phyloP scores from a whole-genome alignment of 345 rosid genomes.

The Rhizophora mangle region DNA sequence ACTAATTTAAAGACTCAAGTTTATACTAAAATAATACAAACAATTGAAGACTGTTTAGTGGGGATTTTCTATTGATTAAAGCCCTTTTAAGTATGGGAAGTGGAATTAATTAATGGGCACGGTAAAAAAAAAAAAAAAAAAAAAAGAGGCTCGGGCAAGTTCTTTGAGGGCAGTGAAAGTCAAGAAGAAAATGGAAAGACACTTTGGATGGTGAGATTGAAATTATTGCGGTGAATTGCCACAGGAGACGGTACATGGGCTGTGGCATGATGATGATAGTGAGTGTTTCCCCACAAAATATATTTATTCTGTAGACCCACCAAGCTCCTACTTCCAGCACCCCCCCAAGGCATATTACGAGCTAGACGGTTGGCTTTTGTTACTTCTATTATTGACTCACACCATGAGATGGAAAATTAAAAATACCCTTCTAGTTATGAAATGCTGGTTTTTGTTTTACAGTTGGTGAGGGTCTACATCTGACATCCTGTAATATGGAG shows the following conservation, averaged over 20 bases:
- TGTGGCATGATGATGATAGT: slow-evolving; percentile 17
- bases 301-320: slow-evolving; percentile 33
- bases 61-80: background rate
- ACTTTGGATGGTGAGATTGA: slow-evolving; percentile 16
- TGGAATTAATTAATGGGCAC: slow-evolving; percentile 2
- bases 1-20: background rate
- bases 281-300: slow-evolving; percentile 34
- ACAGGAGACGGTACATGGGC: background rate
- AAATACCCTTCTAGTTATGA: background rate
- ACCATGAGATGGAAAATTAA: background rate
- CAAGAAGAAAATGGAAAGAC: slow-evolving; percentile 18
- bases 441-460: slow-evolving; percentile 24
- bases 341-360: slow-evolving; percentile 18
- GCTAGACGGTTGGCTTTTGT: background rate
- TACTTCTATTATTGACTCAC: background rate
- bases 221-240: background rate
- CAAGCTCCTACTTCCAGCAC: slow-evolving; percentile 29
- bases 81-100: background rate
- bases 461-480: slow-evolving; percentile 28
- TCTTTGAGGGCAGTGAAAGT: slow-evolving; percentile 13
- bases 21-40: slow-evolving; percentile 2
- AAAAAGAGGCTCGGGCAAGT: background rate
- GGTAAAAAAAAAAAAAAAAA: background rate
- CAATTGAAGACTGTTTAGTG: background rate
- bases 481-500: background rate